Base-by-base conservation (phyloP, 2,329 filamentous ascomycete species). In the Claviceps paspali region DNA sequence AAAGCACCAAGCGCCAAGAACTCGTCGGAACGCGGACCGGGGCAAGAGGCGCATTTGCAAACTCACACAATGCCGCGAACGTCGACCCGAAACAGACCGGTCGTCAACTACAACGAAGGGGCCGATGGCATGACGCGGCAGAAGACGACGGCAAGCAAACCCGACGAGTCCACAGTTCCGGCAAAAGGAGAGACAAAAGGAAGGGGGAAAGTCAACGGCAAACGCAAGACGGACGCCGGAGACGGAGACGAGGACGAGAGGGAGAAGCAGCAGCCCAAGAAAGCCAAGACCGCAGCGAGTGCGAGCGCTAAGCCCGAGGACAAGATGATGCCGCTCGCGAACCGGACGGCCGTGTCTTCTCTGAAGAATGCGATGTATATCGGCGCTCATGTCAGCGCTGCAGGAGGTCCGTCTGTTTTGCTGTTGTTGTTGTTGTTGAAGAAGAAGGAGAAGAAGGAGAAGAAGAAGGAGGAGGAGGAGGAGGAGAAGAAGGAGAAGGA, bases 301-400 rank as follows among this genome's bases (percentile, higher is more conserved):
- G 52, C 51, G 8, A 62, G 61, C 38, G 44, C 47, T 47, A 31
- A 31, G 15, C 6, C 58, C 3, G 35, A 53, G 18, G 62, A 63
- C 21, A 61, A 64, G 38, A 47, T 48, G 19, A 73, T 75, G 65
- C 76, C 82, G 0, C 57, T 94, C 2, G 79, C 76, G 15, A 62
- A 67, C 19, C 72, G 91, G 26, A 87, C 85, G 1, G 59, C 68
- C 4, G 57, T 76, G 22, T 47, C 59, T 10, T 73, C 76, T 1
- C 64, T 88, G 43, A 78, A 79, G 54, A 70, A 67, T 53, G 58
- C 66, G 10, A 82, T 95, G 70, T 79, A 82, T 50, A 79, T 98
- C 38, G 91, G 91, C 12, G 91, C 91, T 1, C 91, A 98, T 56
- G 85, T 96, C 43, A 91, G 82, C 57, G 78, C 73, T 44, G 86